Evolutionary conservation across 371 early-diverging fungal species (phyloP).

Genomic region (Lichtheimia corymbifera): DNA sequence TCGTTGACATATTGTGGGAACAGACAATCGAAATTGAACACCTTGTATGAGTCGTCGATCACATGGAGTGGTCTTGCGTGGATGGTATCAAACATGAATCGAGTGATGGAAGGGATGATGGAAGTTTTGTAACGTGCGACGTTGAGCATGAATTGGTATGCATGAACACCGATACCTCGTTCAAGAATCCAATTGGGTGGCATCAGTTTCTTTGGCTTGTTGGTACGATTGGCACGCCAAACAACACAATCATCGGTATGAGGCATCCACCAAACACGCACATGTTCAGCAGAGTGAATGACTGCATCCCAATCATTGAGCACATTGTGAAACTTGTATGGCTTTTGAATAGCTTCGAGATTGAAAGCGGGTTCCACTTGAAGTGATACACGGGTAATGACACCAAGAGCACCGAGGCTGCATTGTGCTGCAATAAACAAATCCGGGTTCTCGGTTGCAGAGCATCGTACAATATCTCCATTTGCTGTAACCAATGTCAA

Average conservation of each 20-base stretch:
- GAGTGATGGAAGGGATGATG: conserved; percentile 61
- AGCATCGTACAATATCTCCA: conserved; percentile 55
- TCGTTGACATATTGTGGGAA: conserved; percentile 86
- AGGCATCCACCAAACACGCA: conserved; percentile 89
- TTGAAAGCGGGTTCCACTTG: conserved; percentile 72
- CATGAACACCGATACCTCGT: conserved; percentile 56
- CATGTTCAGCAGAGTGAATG: conserved; percentile 72
- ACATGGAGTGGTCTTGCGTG: conserved; percentile 50
- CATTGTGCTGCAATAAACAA: conserved; percentile 76
- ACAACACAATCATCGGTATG: conserved; percentile 76
- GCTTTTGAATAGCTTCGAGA: conserved; percentile 70
- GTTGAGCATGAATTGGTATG: conserved; percentile 71
- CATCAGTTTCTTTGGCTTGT: conserved; percentile 30
- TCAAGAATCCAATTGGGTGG: conserved; percentile 52
- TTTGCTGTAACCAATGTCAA: conserved; percentile 66
- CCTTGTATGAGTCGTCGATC: conserved; percentile 68
- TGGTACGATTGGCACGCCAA: conserved; percentile 76
- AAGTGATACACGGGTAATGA: conserved; percentile 72
- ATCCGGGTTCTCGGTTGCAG: conserved; percentile 42
- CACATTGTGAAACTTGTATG: conserved; percentile 59
- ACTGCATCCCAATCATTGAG: conserved; percentile 58
- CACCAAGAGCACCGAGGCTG: conserved; percentile 75
- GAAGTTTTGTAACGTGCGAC: conserved; percentile 59
- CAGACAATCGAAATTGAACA: conserved; percentile 85
- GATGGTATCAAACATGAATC: conserved; percentile 53